Conservation (phyloP, 495 filamentous ascomycete species). For the Pyronema omphalodes region DNA sequence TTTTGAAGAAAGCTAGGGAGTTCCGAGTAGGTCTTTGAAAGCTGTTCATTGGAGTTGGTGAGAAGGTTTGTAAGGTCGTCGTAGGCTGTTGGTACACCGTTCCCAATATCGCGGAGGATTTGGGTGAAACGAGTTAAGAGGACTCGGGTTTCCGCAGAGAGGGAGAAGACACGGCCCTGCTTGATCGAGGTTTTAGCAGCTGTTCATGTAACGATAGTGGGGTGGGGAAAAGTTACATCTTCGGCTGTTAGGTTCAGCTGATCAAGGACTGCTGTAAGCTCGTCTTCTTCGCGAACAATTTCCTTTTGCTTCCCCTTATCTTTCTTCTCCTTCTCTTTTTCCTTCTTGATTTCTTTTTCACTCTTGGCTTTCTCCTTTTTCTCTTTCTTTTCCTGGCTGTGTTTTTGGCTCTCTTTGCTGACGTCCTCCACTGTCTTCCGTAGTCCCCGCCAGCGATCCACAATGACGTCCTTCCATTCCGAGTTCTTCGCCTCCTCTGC, state of each 20-base stretch:
- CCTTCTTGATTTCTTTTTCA: slow-evolving; percentile 13
- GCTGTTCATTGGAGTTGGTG: slow-evolving; percentile 54
- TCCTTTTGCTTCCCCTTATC: slow-evolving; percentile 17
- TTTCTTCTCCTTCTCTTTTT: slow-evolving; percentile 18
- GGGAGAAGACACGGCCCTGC: slow-evolving; percentile 61
- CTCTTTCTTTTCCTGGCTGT: background rate
- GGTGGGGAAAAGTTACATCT: slow-evolving; percentile 7
- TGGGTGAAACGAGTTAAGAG: slow-evolving; percentile 67
- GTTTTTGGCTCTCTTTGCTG: slow-evolving; percentile 6
- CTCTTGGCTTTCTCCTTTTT: slow-evolving; percentile 14
- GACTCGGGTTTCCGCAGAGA: slow-evolving; percentile 61
- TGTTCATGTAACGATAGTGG: background rate
- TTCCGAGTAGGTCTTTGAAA: slow-evolving; percentile 56
- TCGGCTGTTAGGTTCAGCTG: slow-evolving; percentile 56
- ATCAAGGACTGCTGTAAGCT: slow-evolving; percentile 59
- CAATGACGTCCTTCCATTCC: slow-evolving; percentile 29
- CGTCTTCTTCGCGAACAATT: slow-evolving; percentile 42
- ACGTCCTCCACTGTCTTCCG: slow-evolving; percentile 11
- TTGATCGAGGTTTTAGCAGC: slow-evolving; percentile 21
- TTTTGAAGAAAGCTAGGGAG: slow-evolving; percentile 74
- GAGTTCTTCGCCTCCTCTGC: slow-evolving; percentile 23
- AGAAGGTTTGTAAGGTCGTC: slow-evolving; percentile 61
- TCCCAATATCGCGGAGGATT: slow-evolving; percentile 77
- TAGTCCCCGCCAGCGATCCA: slow-evolving; percentile 25
- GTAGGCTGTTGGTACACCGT: slow-evolving; percentile 83